Evolutionary conservation across 495 filamentous ascomycete species (phyloP).

Genomic region (Melanomma pulvis-pyrius): DNA sequence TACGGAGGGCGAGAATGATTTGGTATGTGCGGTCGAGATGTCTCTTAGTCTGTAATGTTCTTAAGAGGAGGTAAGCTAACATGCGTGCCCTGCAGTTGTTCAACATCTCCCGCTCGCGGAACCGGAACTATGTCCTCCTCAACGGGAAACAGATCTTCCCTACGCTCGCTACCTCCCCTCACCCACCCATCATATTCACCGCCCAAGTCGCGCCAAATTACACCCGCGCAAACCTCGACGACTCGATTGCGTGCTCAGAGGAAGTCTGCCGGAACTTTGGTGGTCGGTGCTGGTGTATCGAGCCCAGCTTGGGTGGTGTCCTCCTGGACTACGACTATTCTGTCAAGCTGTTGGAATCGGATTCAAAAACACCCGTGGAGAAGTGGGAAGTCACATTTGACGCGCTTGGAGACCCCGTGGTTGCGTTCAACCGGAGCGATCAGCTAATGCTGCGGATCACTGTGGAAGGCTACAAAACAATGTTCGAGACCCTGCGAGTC

Average conservation of each 20-base stretch:
- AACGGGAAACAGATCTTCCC: slow-evolving; percentile 19
- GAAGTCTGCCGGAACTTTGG: background rate
- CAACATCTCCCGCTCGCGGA: slow-evolving; percentile 20
- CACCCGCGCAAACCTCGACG: slow-evolving; percentile 14
- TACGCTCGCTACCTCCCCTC: background rate
- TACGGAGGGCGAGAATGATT: slow-evolving; percentile 3
- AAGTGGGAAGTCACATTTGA: slow-evolving; percentile 26
- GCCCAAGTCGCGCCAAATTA: slow-evolving; percentile 4
- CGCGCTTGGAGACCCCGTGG: slow-evolving; percentile 1
- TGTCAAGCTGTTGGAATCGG: background rate
- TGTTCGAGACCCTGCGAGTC: background rate
- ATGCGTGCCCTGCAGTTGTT: slow-evolving; percentile 3
- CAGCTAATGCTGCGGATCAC: slow-evolving; percentile 20
- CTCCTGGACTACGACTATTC: slow-evolving; percentile 23
- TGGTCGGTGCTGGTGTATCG: slow-evolving; percentile 1
- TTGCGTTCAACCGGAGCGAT: background rate
- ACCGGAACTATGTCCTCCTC: slow-evolving; percentile 9
- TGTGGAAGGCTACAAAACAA: background rate
- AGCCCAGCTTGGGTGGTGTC: background rate
- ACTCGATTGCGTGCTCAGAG: background rate
- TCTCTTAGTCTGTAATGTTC: no score
- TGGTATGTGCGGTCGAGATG: background rate
- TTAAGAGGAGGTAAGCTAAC: slow-evolving; percentile 1
- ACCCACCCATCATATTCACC: background rate
- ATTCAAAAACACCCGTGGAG: background rate